A percentile compares a stretch with the other conserved stretches of the same genome.
Evolutionary conservation across 2,329 filamentous ascomycete genomes (phyloP).

Genomic region (Endothia cerciana): DNA sequence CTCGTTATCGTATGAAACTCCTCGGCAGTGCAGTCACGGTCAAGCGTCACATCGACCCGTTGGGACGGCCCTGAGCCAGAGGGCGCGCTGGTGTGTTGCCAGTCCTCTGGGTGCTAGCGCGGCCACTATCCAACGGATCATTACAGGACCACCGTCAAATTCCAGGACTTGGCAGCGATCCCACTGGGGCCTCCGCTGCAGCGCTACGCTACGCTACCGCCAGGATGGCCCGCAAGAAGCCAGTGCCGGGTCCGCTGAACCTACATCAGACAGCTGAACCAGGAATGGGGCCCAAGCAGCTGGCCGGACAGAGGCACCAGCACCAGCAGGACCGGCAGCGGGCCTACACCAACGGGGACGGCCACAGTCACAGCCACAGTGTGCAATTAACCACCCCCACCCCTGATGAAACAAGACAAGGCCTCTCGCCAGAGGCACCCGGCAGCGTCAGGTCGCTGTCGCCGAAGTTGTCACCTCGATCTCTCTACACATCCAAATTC

Average conservation of each 20-base stretch:
- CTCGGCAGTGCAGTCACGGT: conserved; percentile 7
- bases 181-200: not conserved
- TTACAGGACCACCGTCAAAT: not conserved
- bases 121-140: not conserved
- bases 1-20: conserved; percentile 2
- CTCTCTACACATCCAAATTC: conserved; percentile 52
- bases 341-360: not conserved
- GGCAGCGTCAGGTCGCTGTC: conserved; percentile 44
- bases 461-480: conserved; percentile 46
- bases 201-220: not conserved
- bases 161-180: not conserved
- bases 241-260: conserved; percentile 25
- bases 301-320: not conserved
- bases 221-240: conserved; percentile 27
- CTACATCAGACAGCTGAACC: conserved; percentile 12
- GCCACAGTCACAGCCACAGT: conserved; percentile 14
- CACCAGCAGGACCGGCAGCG: conserved; percentile 7
- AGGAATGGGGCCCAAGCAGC: conserved; percentile 5
- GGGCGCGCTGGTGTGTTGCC: not conserved
- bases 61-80: conserved; percentile 5
- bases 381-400: conserved; percentile 30
- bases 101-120: conserved; percentile 6
- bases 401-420: conserved; percentile 34
- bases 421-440: conserved; percentile 34
- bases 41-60: conserved; percentile 8